These are phyloP conservation scores for Zygnema cylindricum DNA, from an alignment of 139 green algal species.

Conservation along the genomic window DNA sequence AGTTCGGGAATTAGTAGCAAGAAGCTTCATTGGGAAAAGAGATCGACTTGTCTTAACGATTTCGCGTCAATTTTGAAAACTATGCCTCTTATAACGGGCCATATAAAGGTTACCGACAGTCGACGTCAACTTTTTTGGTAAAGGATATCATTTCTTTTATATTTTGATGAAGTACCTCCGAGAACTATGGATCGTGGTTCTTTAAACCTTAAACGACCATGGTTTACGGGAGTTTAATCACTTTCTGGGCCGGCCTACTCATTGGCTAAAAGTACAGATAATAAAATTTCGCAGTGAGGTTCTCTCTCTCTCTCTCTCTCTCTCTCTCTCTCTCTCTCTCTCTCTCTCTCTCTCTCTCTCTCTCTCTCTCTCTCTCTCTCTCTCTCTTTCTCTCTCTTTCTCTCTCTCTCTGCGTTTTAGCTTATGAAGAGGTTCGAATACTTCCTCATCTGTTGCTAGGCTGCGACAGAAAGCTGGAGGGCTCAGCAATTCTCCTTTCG, in stretches of 20 bases:
- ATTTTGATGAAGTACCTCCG: no score
- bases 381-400: not conserved
- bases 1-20: constrained; percentile 38
- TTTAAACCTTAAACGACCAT: no score
- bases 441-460: not conserved
- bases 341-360: not conserved
- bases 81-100: constrained; percentile 36
- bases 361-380: not conserved
- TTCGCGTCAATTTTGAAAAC: constrained; percentile 19
- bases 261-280: not conserved
- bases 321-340: not conserved
- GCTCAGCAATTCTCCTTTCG: no score
- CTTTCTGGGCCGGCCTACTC: not conserved
- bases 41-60: constrained; percentile 30
- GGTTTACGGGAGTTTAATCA: no score
- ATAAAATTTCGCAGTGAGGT: not conserved
- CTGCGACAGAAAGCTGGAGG: no score
- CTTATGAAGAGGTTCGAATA: not conserved
- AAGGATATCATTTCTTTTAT: no score
- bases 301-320: not conserved
- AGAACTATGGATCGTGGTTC: no score
- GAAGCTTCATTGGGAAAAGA: not conserved
- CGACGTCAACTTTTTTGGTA: constrained; percentile 1
- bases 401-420: not conserved
- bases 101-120: constrained; percentile 37